Percentiles rank a stretch among this genome's conserved stretches.
These are phyloP conservation scores for Penicillium concentricum DNA, from an alignment of 2,329 filamentous ascomycete genomes.

Conservation along the genomic window DNA sequence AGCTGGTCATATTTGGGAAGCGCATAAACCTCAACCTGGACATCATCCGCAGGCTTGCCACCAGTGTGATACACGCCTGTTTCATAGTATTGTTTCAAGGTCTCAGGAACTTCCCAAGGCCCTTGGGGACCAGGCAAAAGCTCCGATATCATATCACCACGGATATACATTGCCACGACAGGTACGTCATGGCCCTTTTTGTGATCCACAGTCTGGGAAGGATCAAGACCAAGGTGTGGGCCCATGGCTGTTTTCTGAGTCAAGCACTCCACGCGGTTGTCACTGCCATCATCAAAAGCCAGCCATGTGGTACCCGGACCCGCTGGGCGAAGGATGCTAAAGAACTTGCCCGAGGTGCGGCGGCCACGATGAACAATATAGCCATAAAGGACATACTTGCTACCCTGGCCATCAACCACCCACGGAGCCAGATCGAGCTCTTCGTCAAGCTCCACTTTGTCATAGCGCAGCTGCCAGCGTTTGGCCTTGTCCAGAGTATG, in stretches of 20 bases:
- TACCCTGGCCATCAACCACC: conserved; percentile 34
- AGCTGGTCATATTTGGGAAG: conserved; percentile 34
- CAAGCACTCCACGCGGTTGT: conserved; percentile 56
- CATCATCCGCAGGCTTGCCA: conserved; percentile 18
- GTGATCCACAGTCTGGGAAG: conserved; percentile 43
- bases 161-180: conserved; percentile 58
- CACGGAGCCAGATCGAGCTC: conserved; percentile 47
- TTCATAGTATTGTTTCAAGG: conserved; percentile 42
- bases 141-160: conserved; percentile 47
- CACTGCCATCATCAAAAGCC: conserved; percentile 56
- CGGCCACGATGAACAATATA: conserved; percentile 61
- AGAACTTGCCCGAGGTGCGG: conserved; percentile 59
- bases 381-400: conserved; percentile 58
- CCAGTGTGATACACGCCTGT: conserved; percentile 24
- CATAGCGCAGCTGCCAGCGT: conserved; percentile 58
- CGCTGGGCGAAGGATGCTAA: conserved; percentile 58
- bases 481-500: conserved; percentile 55
- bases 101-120: conserved; percentile 49
- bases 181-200: conserved; percentile 50
- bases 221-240: conserved; percentile 49
- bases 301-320: conserved; percentile 60
- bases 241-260: conserved; percentile 56
- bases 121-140: conserved; percentile 45
- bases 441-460: conserved; percentile 58
- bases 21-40: conserved; percentile 44